Conservation (phyloP, 257 asterid species). For the Striga asiatica region DNA sequence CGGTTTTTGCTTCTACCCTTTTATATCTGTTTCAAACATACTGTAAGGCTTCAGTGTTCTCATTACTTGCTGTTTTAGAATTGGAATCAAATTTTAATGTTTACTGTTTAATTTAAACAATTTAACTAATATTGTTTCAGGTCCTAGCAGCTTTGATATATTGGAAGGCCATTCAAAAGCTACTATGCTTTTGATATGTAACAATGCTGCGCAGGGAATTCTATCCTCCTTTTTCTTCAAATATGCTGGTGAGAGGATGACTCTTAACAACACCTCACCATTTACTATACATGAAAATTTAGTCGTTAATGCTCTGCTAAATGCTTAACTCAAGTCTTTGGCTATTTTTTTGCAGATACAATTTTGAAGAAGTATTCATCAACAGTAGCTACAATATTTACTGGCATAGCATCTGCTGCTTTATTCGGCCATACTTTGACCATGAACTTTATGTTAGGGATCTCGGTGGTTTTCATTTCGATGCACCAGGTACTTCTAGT, state of each 20-base stretch:
- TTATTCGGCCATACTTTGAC: constrained; percentile 89
- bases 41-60: background rate
- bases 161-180: constrained; percentile 94
- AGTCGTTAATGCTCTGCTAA: constrained; percentile 11
- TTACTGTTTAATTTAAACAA: background rate
- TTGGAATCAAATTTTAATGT: background rate
- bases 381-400: constrained; percentile 96
- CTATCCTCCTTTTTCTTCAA: constrained; percentile 96
- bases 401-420: constrained; percentile 94
- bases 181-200: constrained; percentile 83
- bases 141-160: constrained; percentile 78
- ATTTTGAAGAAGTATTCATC: constrained; percentile 96
- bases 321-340: constrained; percentile 18
- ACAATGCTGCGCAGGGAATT: constrained; percentile 98
- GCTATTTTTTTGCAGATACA: constrained; percentile 44
- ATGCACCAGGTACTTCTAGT: constrained; percentile 89
- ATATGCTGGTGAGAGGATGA: constrained; percentile 74
- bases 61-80: constrained; percentile 1
- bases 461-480: constrained; percentile 92
- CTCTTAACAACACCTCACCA: background rate
- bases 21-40: background rate
- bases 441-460: constrained; percentile 83
- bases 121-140: constrained; percentile 37
- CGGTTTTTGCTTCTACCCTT: no score
- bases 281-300: no score